phyloP scores from a whole-genome alignment of 1,284 basidiomycete genomes.

The Apiotrichum gracile region DNA sequence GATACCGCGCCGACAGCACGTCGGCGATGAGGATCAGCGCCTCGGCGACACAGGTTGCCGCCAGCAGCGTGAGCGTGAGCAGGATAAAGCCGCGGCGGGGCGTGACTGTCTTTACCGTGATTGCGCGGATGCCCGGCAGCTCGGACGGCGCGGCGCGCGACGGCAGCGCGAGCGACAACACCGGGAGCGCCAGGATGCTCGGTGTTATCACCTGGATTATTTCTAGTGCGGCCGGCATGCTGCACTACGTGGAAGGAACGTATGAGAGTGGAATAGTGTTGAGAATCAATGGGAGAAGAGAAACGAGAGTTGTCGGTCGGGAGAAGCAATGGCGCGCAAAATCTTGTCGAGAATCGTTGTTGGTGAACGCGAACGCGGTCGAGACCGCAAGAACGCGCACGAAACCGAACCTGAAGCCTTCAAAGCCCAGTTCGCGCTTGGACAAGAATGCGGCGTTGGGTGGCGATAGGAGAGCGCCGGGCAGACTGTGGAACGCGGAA shows the following conservation, averaged over 20 bases:
- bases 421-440: too few relatives aligned
- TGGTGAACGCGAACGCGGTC: too few relatives aligned
- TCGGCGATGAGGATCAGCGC: conserved; percentile 24
- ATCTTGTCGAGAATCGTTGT: too few relatives aligned
- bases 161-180: conserved; percentile 20
- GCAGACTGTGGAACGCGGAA: too few relatives aligned
- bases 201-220: conserved; percentile 19
- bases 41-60: conserved; percentile 25
- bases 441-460: too few relatives aligned
- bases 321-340: too few relatives aligned
- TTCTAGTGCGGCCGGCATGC: conserved; percentile 14
- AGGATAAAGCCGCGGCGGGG: conserved; percentile 34
- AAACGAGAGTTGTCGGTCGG: too few relatives aligned
- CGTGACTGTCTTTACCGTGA: conserved; percentile 35
- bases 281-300: background rate
- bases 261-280: background rate
- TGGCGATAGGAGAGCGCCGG: too few relatives aligned
- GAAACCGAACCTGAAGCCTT: too few relatives aligned
- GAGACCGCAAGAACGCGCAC: too few relatives aligned
- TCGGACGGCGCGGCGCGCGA: conserved; percentile 5
- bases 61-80: conserved; percentile 26
- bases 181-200: conserved; percentile 30
- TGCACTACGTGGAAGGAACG: background rate
- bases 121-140: conserved; percentile 30
- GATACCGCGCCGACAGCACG: conserved; percentile 14